Base-by-base conservation (phyloP, 2,329 filamentous ascomycete genomes). In the Diplodia mutila region DNA sequence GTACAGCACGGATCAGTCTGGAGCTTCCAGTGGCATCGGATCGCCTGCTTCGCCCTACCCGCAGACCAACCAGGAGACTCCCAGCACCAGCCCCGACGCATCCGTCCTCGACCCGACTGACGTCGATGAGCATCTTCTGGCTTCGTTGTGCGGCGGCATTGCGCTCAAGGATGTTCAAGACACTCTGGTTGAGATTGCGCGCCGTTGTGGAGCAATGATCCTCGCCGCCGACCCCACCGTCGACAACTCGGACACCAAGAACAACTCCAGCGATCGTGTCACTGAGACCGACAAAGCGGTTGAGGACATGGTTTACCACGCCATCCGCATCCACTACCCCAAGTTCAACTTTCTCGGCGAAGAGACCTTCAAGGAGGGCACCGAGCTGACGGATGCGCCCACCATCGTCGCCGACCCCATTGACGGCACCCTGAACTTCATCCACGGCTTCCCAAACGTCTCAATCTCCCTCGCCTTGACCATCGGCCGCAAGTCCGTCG, bases 201-300 rank as follows among this genome's bases (percentile, higher is more conserved):
- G 71, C 23, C 69, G 67, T 1, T 77, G 72, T 1, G 77, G 77
- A 3, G 68, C 71, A 1, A 78, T 77, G 69, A 79, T 80, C 74
- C 53, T 76, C 5, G 71, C 69, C 6, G 77, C 77, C 16, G 75
- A 78, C 52, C 71, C 70, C 4, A 70, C 69, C 2, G 67, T 74
- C 29, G 70, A 70, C 12, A 70, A 73, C 21, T 73, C 77, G 1
- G 65, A 71, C 8, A 72, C 70, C 2, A 79, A 80, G 69, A 77
- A 77, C 67, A 80, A 79, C 68, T 73, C 81, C 48, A 82, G 82
- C 18, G 85, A 87, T 69, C 76, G 85, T 1, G 85, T 87, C 48
- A 86, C 85, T 1, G 80, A 83, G 68, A 86, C 85, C 67, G 85
- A 87, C 74, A 82, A 81, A 61, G 83, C 83, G 1, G 82, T 87